These are phyloP conservation scores for Naganishia randhawae DNA, from an alignment of 768 basidiomycete species.

Conservation along the genomic window DNA sequence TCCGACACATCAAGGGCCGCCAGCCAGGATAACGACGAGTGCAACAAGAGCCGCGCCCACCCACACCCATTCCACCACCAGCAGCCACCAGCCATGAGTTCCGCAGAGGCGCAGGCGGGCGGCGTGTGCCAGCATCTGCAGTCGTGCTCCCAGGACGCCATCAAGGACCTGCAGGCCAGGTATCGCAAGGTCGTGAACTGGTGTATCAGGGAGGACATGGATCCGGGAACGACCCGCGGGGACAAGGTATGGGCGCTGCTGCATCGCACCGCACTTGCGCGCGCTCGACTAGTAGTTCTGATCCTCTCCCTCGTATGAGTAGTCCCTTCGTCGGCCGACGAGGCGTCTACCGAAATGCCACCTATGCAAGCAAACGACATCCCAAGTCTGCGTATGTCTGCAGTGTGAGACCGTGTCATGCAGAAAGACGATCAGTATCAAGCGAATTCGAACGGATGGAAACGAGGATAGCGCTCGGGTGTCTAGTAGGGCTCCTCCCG, in stretches of 20 bases:
- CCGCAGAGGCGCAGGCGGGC: no score
- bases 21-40: background rate
- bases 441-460: background rate
- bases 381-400: constrained; percentile 15
- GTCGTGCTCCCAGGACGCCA: background rate
- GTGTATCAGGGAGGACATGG: constrained; percentile 21
- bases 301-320: background rate
- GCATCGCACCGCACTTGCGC: no score
- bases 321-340: no score
- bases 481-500: background rate
- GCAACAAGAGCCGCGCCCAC: no score
- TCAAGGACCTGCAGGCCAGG: background rate
- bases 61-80: no score
- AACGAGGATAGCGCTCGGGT: background rate
- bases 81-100: no score
- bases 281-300: background rate
- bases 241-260: background rate
- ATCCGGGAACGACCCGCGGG: background rate
- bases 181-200: constrained; percentile 22
- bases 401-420: constrained; percentile 11
- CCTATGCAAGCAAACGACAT: constrained; percentile 1
- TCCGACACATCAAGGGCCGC: background rate
- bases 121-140: constrained; percentile 10
- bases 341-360: background rate
- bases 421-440: constrained; percentile 8